Evolutionary conservation across 2,329 filamentous ascomycete species (phyloP).

Genomic region (Leptographium radiaticola): DNA sequence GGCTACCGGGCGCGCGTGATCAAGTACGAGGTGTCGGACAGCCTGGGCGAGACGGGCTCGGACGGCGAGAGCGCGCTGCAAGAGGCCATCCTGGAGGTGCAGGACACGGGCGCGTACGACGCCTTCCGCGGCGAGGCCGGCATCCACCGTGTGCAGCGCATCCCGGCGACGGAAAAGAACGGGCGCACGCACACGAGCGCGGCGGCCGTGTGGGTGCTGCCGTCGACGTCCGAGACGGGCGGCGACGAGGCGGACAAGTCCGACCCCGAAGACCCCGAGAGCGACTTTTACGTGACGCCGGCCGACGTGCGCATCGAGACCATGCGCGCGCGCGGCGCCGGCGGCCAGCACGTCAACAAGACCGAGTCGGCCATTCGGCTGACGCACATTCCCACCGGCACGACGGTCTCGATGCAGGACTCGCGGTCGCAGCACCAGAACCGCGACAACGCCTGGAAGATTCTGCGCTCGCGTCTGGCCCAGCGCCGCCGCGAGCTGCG

Average conservation of each 20-base stretch:
- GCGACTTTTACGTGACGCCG: conserved; percentile 81
- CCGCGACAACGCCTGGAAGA: conserved; percentile 71
- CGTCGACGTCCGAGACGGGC: conserved; percentile 55
- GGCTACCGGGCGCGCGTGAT: conserved; percentile 56
- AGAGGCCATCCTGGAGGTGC: conserved; percentile 80
- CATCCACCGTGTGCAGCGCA: conserved; percentile 87
- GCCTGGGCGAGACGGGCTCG: conserved; percentile 37
- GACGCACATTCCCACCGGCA: conserved; percentile 80
- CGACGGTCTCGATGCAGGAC: conserved; percentile 84
- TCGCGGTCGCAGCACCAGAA: conserved; percentile 83
- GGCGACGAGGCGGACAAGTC: conserved; percentile 20
- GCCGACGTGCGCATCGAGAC: conserved; percentile 74
- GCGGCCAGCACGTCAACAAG: conserved; percentile 96
- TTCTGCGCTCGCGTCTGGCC: conserved; percentile 72
- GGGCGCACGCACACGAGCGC: conserved; percentile 90
- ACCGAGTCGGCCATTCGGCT: conserved; percentile 91
- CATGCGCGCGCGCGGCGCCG: conserved; percentile 84
- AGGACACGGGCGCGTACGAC: conserved; percentile 65
- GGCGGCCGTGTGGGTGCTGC: conserved; percentile 83
- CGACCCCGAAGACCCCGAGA: conserved; percentile 70
- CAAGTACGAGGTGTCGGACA: conserved; percentile 69
- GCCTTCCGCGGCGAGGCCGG: conserved; percentile 76
- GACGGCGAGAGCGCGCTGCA: conserved; percentile 58
- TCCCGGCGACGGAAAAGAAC: conserved; percentile 81
- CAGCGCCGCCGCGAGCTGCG: conserved; percentile 67